These are phyloP conservation scores for Calamus simplicifolius DNA, from an alignment of 176 grass and related monocot genomes.

Conservation along the genomic window DNA sequence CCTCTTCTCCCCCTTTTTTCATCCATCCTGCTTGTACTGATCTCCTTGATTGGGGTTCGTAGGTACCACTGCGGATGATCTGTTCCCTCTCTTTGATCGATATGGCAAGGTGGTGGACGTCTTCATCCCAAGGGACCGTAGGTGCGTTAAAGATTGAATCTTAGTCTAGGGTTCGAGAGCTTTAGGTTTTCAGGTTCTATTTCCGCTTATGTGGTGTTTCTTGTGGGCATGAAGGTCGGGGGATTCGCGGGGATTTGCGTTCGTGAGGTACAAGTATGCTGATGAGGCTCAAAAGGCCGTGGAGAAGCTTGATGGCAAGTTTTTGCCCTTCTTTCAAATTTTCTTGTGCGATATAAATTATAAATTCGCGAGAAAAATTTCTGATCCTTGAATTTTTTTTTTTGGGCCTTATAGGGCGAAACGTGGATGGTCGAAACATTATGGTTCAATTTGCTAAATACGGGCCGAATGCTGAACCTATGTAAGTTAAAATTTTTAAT, in stretches of 20 bases:
- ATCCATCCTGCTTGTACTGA: not conserved
- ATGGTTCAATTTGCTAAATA: constrained; percentile 99
- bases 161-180: constrained; percentile 2
- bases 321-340: not conserved
- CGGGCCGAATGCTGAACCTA: constrained; percentile 81
- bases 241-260: constrained; percentile 81
- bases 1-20: not conserved
- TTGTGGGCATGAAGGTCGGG: constrained; percentile 42
- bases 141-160: constrained; percentile 23
- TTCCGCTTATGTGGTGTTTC: constrained; percentile 2
- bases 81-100: constrained; percentile 83
- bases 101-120: constrained; percentile 92
- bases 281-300: constrained; percentile 93
- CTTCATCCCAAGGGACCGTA: constrained; percentile 89
- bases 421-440: constrained; percentile 86
- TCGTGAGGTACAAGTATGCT: constrained; percentile 95
- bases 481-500: constrained; percentile 41
- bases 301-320: constrained; percentile 72
- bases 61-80: constrained; percentile 91
- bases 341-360: not conserved
- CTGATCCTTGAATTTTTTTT: no score
- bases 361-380: no score
- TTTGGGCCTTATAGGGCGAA: constrained; percentile 30
- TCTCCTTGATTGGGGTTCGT: not conserved
- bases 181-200: constrained; percentile 1